Percentiles rank a stretch among this genome's conserved stretches.
These are phyloP conservation scores for Tulasnella sp. DNA, from an alignment of 768 basidiomycete genomes.

Conservation along the genomic window DNA sequence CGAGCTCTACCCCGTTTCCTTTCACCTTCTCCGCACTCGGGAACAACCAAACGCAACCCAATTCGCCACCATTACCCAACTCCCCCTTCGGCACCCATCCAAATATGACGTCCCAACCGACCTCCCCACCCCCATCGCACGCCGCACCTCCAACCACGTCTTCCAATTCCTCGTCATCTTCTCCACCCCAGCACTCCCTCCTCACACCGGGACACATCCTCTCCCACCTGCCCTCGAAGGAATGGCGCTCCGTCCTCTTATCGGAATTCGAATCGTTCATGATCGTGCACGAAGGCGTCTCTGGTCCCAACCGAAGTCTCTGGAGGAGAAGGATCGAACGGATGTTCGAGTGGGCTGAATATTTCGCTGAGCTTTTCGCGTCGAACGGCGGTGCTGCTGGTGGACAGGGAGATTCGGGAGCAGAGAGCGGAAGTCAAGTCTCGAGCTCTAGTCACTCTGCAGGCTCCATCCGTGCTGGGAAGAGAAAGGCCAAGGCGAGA, in stretches of 20 bases:
- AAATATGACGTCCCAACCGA: slow-evolving; percentile 4
- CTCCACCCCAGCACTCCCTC: not conserved
- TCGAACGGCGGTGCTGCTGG: not conserved
- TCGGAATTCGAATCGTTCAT: slow-evolving; percentile 11
- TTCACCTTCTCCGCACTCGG: slow-evolving; percentile 1
- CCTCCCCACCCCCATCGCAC: not conserved
- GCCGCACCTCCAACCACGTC: not conserved
- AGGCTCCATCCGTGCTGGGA: not conserved
- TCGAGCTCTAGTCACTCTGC: not conserved
- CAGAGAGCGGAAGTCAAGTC: not conserved
- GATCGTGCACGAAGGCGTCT: slow-evolving; percentile 7
- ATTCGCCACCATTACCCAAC: not conserved
- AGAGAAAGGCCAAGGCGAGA: not conserved
- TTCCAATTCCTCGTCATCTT: not conserved
- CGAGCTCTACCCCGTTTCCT: not conserved
- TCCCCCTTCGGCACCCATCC: not conserved
- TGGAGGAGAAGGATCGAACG: not conserved
- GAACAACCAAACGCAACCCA: not conserved
- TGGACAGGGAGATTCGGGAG: not conserved
- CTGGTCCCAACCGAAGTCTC: not conserved
- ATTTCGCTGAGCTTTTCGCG: not conserved
- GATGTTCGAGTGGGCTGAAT: slow-evolving; percentile 10
- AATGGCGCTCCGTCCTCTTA: not conserved
- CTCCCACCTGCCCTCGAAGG: not conserved
- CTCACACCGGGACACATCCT: not conserved